phyloP scores from a whole-genome alignment of 495 filamentous ascomycete genomes.

The Xylaria intraflava region DNA sequence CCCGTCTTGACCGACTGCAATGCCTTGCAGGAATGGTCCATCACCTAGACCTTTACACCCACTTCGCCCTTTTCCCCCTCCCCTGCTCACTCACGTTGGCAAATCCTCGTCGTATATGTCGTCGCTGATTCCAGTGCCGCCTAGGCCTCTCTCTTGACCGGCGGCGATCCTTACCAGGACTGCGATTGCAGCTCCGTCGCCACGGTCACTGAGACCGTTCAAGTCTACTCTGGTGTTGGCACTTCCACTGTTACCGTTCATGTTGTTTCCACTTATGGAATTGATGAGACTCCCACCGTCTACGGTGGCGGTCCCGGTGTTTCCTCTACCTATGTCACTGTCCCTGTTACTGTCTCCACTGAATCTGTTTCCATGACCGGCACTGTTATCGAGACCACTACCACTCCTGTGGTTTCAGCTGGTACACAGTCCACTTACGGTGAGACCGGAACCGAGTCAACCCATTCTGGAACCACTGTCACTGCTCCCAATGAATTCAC shows the following conservation, averaged over 20 bases:
- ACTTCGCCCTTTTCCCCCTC: background rate
- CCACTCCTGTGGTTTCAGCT: background rate
- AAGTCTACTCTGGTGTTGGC: background rate
- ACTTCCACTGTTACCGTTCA: conserved; percentile 9
- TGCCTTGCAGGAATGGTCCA: background rate
- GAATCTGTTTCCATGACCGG: conserved; percentile 4
- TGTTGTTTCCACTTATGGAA: background rate
- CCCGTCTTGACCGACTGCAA: background rate
- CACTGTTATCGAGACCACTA: conserved; percentile 9
- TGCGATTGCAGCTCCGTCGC: too few species aligned
- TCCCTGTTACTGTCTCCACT: background rate
- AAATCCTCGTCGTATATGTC: background rate
- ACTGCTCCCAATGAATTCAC: background rate
- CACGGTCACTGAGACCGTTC: conserved; percentile 6
- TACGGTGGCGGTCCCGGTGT: conserved; percentile 3
- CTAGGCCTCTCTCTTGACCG: conserved; percentile 12
- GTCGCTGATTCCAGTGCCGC: background rate
- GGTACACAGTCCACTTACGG: background rate
- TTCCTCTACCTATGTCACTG: conserved; percentile 3
- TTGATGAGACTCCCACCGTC: conserved; percentile 12
- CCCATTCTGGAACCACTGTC: background rate
- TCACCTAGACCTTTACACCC: background rate
- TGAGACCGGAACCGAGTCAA: background rate
- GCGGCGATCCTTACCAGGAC: conserved; percentile 16
- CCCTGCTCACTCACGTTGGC: background rate